These are phyloP conservation scores for Phytophthora constricta DNA, from an alignment of 352 stramenopile genomes.

Conservation along the genomic window DNA sequence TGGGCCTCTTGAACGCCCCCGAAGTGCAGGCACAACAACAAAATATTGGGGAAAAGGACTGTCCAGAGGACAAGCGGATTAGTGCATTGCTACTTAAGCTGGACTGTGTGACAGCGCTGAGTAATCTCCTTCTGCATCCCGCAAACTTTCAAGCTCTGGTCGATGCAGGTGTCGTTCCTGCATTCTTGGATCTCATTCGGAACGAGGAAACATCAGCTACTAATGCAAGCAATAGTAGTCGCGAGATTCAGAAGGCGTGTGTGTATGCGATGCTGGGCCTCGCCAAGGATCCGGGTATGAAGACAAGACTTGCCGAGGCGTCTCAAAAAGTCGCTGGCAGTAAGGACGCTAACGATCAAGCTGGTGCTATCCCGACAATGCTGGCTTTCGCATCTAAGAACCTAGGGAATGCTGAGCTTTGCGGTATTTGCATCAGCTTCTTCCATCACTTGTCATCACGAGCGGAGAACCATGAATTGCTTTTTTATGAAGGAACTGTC, in stretches of 20 bases:
- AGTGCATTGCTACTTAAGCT: slow-evolving; percentile 64
- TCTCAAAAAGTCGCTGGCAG: slow-evolving; percentile 31
- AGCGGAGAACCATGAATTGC: slow-evolving; percentile 60
- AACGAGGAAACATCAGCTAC: slow-evolving; percentile 31
- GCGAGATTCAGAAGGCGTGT: slow-evolving; percentile 78
- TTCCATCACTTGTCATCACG: slow-evolving; percentile 76
- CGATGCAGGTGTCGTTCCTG: slow-evolving; percentile 79
- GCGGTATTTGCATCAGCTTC: slow-evolving; percentile 69
- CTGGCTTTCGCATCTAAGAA: slow-evolving; percentile 69
- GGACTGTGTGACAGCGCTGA: slow-evolving; percentile 82
- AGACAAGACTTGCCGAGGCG: slow-evolving; percentile 63
- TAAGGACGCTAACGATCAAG: slow-evolving; percentile 27
- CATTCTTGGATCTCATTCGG: slow-evolving; percentile 63
- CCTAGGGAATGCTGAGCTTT: slow-evolving; percentile 64
- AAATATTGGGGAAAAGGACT: slow-evolving; percentile 15
- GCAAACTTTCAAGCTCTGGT: slow-evolving; percentile 82
- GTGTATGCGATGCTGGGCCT: slow-evolving; percentile 83
- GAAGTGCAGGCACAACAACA: slow-evolving; percentile 5
- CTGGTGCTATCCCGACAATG: slow-evolving; percentile 73
- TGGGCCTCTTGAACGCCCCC: slow-evolving; percentile 51
- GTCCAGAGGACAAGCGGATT: slow-evolving; percentile 28
- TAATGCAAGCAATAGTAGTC: slow-evolving; percentile 40
- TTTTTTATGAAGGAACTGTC: slow-evolving; percentile 73
- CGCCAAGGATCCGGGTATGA: slow-evolving; percentile 74
- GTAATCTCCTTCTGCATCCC: slow-evolving; percentile 83